Conservation (phyloP, 192 early-diverging fungal species). For the Backusella australiensis region DNA sequence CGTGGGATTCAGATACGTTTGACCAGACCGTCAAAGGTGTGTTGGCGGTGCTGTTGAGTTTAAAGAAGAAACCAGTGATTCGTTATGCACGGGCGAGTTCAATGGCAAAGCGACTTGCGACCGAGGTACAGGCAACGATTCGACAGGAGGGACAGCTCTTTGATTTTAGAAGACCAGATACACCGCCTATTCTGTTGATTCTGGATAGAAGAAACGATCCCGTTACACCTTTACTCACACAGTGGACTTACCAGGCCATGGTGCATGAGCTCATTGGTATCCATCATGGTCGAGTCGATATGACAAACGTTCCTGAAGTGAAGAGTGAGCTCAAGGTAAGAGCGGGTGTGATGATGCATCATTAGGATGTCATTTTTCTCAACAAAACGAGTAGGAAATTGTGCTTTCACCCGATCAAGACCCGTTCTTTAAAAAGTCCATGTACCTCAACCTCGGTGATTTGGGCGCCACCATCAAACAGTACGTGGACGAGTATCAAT, state of each 20-base stretch:
- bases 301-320: conserved; percentile 80
- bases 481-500: conserved; percentile 94
- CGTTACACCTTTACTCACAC: conserved; percentile 88
- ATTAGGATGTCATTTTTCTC: background rate
- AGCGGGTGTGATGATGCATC: background rate
- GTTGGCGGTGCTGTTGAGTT: conserved; percentile 68
- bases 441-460: conserved; percentile 94
- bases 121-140: conserved; percentile 64
- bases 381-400: conserved; percentile 63
- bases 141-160: conserved; percentile 73
- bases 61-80: conserved; percentile 92
- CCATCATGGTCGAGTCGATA: conserved; percentile 87
- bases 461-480: conserved; percentile 90
- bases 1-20: conserved; percentile 82
- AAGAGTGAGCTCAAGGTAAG: conserved; percentile 76
- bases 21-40: conserved; percentile 79
- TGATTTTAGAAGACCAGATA: conserved; percentile 75
- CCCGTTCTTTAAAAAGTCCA: conserved; percentile 85
- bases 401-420: conserved; percentile 89
- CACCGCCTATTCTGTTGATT: conserved; percentile 85
- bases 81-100: conserved; percentile 82
- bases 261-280: conserved; percentile 96
- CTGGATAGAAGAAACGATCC: conserved; percentile 96
- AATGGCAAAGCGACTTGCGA: conserved; percentile 80
- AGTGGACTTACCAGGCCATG: conserved; percentile 99